Evolutionary conservation across 2,329 filamentous ascomycete genomes (phyloP), one percentile per base, ranked within the genome.

Genomic region (Hypocreales sp.): DNA sequence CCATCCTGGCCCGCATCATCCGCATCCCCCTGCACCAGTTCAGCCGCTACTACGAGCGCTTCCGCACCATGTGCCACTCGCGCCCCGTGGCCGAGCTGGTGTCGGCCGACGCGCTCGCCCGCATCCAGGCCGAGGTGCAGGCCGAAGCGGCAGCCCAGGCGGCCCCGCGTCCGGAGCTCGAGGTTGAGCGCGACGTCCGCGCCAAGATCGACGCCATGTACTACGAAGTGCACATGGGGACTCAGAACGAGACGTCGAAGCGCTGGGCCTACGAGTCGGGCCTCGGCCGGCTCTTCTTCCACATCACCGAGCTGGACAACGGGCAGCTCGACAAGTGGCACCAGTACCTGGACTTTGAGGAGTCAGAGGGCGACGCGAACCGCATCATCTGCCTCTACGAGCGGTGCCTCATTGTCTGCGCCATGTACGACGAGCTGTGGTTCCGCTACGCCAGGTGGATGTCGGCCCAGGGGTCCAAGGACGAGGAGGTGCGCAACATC

Each of bases 381-480:
- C 72, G 90, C 32, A 77, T 67, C 24, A 69, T 79, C 5, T 90
- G 90, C 45, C 58, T 98, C 18, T 95, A 98, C 48, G 90, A 98
- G 58, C 76, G 90, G 27, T 95, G 86, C 42, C 56, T 98, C 28
- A 82, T 93, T 20, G 87, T 83, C 1, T 92, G 82, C 44, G 87
- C 90, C 11, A 79, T 92, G 39, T 94, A 98, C 47, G 87, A 95
- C 26, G 87, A 95, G 47, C 92, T 95, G 52, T 98, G 90, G 90
- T 73, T 92, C 43, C 79, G 90, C n/a, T 98, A 93, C 52, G 82
- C 79, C 11, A 67, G 87, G 22, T 98, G 90, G 90, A 92, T 94
- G 80, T 65, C 69, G 32, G 72, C 72, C 0, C 81, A 92, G 46
- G 56, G 71, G 2, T 73, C 65, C 39, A 93, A 92, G 50, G 74